These are phyloP conservation scores for Chlamydomonas sphaeroides DNA, from an alignment of 139 green algal genomes.

Conservation along the genomic window DNA sequence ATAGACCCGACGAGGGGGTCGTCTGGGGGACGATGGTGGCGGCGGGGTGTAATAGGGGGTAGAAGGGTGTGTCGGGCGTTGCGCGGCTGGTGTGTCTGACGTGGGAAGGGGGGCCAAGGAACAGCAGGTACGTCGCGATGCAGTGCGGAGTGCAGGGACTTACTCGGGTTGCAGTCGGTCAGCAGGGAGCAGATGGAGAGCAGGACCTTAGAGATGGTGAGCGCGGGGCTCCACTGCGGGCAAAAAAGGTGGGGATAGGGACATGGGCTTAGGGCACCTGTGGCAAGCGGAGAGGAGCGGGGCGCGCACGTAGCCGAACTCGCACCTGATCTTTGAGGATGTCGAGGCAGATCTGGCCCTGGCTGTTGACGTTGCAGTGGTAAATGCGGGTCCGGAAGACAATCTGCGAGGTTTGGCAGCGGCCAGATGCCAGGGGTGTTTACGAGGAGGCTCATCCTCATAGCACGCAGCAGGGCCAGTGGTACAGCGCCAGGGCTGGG, in stretches of 20 bases:
- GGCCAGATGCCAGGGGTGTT: too few relatives aligned
- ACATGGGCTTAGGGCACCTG: too few relatives aligned
- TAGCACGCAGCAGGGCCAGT: too few relatives aligned
- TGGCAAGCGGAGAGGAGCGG: too few relatives aligned
- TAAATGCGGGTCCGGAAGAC: slow-evolving; percentile 93
- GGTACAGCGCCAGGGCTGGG: too few relatives aligned
- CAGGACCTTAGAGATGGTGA: slow-evolving; percentile 90
- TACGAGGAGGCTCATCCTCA: too few relatives aligned
- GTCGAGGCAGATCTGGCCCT: slow-evolving; percentile 90
- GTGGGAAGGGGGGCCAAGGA: too few relatives aligned
- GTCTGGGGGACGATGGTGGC: slow-evolving; percentile 57
- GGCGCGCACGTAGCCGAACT: too few relatives aligned
- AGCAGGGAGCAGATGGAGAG: slow-evolving; percentile 94
- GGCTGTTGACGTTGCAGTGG: slow-evolving; percentile 95
- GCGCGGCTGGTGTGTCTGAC: too few relatives aligned
- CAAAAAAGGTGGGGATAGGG: not conserved
- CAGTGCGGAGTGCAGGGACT: too few relatives aligned
- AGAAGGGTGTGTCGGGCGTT: too few relatives aligned
- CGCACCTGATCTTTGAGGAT: slow-evolving; percentile 84
- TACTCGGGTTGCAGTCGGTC: slow-evolving; percentile 92
- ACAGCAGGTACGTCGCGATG: too few relatives aligned
- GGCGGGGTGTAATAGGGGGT: slow-evolving; percentile 3
- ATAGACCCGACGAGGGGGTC: slow-evolving; percentile 93
- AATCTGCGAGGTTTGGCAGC: slow-evolving; percentile 59
- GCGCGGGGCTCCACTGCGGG: slow-evolving; percentile 86